Conservation (phyloP, 805 yeast species). For the Metschnikowia chrysomelidarum region DNA sequence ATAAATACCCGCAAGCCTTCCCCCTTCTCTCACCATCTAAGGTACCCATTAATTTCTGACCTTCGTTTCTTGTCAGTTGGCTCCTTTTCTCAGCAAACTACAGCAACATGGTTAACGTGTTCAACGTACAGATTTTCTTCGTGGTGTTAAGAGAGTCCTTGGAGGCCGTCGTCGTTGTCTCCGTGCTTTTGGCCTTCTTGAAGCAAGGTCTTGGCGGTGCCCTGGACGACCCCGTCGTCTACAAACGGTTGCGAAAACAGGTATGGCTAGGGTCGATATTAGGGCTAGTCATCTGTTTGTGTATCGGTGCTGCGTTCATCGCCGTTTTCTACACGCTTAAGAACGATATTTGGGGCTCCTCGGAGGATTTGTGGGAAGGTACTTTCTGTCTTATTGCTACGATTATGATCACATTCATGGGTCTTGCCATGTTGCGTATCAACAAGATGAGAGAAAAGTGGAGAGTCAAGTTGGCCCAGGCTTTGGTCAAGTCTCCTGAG, state of each 20-base stretch:
- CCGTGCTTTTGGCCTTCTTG: slow-evolving; percentile 87
- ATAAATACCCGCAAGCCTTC: no score
- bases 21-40: no score
- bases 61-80: no score
- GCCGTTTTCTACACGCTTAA: slow-evolving; percentile 86
- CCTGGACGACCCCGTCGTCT: slow-evolving; percentile 45
- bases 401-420: slow-evolving; percentile 86
- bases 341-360: slow-evolving; percentile 76
- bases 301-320: slow-evolving; percentile 89
- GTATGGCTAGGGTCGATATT: slow-evolving; percentile 80
- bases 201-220: slow-evolving; percentile 77
- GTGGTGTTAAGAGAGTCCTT: slow-evolving; percentile 90
- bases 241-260: slow-evolving; percentile 66
- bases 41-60: no score
- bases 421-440: slow-evolving; percentile 92
- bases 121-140: slow-evolving; percentile 76
- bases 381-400: slow-evolving; percentile 88
- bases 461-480: slow-evolving; percentile 91
- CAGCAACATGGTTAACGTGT: slow-evolving; percentile 49
- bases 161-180: slow-evolving; percentile 89
- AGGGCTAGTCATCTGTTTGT: slow-evolving; percentile 78
- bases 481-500: slow-evolving; percentile 51
- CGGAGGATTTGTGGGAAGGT: slow-evolving; percentile 98
- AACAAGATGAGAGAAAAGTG: slow-evolving; percentile 97
- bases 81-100: no score